These are phyloP conservation scores for Madurella mycetomatis DNA, from an alignment of 2,329 filamentous ascomycete species.

Conservation along the genomic window DNA sequence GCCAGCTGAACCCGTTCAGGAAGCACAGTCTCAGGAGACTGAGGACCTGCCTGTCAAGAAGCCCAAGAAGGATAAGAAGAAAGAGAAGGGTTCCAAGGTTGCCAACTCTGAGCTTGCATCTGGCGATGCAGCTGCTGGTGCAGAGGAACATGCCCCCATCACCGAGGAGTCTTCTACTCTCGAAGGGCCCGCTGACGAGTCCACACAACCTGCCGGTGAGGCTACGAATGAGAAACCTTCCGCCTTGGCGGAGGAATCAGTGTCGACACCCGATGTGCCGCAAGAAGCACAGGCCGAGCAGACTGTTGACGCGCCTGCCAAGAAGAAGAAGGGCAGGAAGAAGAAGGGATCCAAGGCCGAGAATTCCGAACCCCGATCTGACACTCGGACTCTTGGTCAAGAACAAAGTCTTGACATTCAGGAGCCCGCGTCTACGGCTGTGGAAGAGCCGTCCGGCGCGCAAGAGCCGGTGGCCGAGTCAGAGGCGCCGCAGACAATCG, in stretches of 20 bases:
- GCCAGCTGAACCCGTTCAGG: background rate
- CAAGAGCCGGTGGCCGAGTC: conserved; percentile 6
- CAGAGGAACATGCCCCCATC: background rate
- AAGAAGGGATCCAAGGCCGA: conserved; percentile 22
- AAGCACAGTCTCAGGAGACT: too few species aligned
- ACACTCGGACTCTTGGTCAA: conserved; percentile 5
- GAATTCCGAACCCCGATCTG: conserved; percentile 16
- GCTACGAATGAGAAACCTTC: background rate
- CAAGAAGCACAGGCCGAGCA: conserved; percentile 1
- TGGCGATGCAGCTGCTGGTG: background rate
- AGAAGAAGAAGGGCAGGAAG: conserved; percentile 31
- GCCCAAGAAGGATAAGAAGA: conserved; percentile 7
- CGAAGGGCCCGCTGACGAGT: background rate
- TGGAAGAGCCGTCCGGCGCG: background rate
- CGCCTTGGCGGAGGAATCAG: background rate
- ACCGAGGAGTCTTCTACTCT: background rate
- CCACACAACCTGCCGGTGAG: background rate
- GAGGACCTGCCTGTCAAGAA: conserved; percentile 3
- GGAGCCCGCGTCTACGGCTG: background rate
- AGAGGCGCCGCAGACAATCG: background rate
- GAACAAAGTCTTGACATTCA: conserved; percentile 2
- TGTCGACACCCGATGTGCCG: background rate
- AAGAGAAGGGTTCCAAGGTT: background rate
- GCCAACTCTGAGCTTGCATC: background rate
- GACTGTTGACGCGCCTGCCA: background rate